phyloP scores from a whole-genome alignment of 139 green algal genomes.

The Chlamydomonas sp. region DNA sequence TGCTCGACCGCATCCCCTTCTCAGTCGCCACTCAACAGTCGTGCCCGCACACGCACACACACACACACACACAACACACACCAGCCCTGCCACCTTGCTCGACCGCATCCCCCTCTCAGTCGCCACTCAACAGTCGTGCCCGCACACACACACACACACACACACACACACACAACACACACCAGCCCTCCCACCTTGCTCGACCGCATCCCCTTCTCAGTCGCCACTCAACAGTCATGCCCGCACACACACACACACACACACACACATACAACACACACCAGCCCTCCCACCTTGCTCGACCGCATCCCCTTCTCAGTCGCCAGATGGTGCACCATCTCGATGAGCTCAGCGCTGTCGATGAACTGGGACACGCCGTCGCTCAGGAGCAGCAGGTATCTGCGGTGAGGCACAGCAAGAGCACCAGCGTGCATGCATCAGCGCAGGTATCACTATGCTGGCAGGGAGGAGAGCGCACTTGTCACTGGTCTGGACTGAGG shows the following conservation, averaged over 20 bases:
- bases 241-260: slow-evolving; percentile 6
- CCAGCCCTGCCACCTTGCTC: too few species aligned
- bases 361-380: slow-evolving; percentile 59
- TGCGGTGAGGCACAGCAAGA: slow-evolving; percentile 8
- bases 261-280: slow-evolving; percentile 4
- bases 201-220: background rate
- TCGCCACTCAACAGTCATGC: background rate
- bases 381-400: slow-evolving; percentile 48
- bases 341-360: slow-evolving; percentile 41
- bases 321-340: slow-evolving; percentile 32
- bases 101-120: too few species aligned
- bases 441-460: background rate
- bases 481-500: background rate
- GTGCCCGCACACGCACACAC: background rate
- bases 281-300: background rate
- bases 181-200: background rate
- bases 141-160: slow-evolving; percentile 9
- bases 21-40: background rate
- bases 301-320: background rate
- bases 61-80: background rate
- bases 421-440: background rate
- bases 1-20: background rate
- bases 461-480: background rate
- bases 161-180: background rate
- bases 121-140: slow-evolving; percentile 48